phyloP scores from a whole-genome alignment of 108 stramenopile genomes.

The Pseudonitzschia pungens region DNA sequence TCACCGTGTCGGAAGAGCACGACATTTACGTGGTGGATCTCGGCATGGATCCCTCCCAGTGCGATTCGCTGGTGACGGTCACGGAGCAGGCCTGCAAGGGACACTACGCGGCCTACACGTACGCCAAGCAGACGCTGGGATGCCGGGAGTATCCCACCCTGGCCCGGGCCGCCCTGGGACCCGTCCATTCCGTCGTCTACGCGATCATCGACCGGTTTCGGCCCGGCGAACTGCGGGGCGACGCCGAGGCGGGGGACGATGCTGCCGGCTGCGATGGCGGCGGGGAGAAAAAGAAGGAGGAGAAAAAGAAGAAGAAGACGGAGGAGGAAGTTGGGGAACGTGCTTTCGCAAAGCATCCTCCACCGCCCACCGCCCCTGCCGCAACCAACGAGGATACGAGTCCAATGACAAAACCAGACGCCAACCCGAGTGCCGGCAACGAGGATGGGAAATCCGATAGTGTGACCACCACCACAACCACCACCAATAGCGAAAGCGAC shows the following conservation, averaged over 20 bases:
- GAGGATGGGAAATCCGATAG: no score
- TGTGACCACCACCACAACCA: background rate
- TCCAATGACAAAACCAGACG: background rate
- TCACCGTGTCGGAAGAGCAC: conserved; percentile 52
- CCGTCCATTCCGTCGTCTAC: conserved; percentile 44
- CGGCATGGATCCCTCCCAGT: conserved; percentile 47
- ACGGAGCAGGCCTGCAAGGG: conserved; percentile 65
- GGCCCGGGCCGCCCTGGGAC: conserved; percentile 37
- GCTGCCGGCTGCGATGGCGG: no score
- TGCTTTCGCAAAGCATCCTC: no score
- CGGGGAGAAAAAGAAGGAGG: background rate
- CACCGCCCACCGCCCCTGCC: no score
- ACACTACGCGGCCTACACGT: conserved; percentile 69
- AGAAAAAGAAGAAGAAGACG: background rate
- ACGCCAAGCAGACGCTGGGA: conserved; percentile 82
- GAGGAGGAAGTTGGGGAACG: background rate
- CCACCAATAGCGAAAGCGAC: background rate
- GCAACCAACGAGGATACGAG: background rate
- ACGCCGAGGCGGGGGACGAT: background rate
- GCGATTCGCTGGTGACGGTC: conserved; percentile 51
- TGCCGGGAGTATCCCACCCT: conserved; percentile 67
- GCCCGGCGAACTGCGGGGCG: background rate
- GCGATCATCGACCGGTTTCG: conserved; percentile 31
- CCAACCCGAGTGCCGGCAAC: no score
- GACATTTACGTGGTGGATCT: conserved; percentile 68